phyloP scores from a whole-genome alignment of 2,329 filamentous ascomycete genomes.

The Pseudogymnoascus verrucosus region DNA sequence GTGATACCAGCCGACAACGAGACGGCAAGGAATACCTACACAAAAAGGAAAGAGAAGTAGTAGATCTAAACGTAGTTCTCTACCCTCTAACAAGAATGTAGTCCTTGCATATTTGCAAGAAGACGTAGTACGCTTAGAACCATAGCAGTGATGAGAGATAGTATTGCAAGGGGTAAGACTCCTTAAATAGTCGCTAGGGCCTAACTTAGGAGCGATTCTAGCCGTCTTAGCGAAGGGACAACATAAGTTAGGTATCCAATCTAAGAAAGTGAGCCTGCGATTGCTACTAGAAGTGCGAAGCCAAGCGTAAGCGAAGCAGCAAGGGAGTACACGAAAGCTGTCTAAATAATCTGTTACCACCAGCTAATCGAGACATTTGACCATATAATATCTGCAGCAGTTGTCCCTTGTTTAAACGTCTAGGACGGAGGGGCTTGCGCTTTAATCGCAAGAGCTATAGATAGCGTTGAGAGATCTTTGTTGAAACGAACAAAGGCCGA shows the following conservation, averaged over 20 bases:
- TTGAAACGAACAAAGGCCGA: constrained; percentile 97
- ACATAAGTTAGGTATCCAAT: constrained; percentile 13
- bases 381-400: constrained; percentile 84
- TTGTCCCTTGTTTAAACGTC: constrained; percentile 51
- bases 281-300: constrained; percentile 14
- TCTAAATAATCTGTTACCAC: constrained; percentile 78
- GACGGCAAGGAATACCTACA: constrained; percentile 61
- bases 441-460: constrained; percentile 44
- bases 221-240: constrained; percentile 12
- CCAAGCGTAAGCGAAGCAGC: constrained; percentile 35
- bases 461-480: constrained; percentile 66
- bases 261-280: constrained; percentile 16
- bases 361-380: constrained; percentile 88
- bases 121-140: constrained; percentile 12
- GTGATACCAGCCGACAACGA: constrained; percentile 29
- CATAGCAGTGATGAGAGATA: constrained; percentile 9
- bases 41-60: constrained; percentile 63
- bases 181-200: constrained; percentile 14
- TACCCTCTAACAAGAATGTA: constrained; percentile 21
- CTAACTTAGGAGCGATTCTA: constrained; percentile 13
- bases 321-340: constrained; percentile 53
- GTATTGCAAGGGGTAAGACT: constrained; percentile 12
- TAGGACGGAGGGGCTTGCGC: constrained; percentile 10
- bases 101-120: constrained; percentile 16
- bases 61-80: constrained; percentile 48